Percentiles rank a stretch among this genome's conserved stretches.
phyloP scores from a whole-genome alignment of 805 yeast species.

The Torulaspora maleeae region DNA sequence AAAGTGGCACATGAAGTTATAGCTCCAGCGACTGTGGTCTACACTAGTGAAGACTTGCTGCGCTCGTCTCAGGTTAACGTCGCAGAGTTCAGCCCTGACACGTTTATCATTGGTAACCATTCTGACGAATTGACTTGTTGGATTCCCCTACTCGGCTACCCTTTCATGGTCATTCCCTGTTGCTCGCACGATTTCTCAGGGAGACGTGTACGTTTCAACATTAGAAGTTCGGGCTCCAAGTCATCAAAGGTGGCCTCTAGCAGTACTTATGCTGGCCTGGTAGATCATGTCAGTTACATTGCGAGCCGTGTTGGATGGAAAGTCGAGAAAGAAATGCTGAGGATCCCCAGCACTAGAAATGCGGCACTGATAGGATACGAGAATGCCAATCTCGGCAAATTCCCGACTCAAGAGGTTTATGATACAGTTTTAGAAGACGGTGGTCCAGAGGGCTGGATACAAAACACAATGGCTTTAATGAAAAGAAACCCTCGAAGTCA shows the following conservation, averaged over 20 bases:
- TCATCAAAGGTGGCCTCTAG: slow-evolving; percentile 20
- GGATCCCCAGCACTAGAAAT: slow-evolving; percentile 92
- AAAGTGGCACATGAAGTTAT: slow-evolving; percentile 39
- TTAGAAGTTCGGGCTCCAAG: slow-evolving; percentile 31
- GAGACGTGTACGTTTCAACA: slow-evolving; percentile 59
- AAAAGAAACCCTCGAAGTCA: slow-evolving; percentile 70
- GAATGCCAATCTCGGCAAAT: slow-evolving; percentile 30
- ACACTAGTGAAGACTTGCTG: slow-evolving; percentile 40
- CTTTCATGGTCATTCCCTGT: slow-evolving; percentile 91
- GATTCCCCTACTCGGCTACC: slow-evolving; percentile 84
- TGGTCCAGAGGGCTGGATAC: slow-evolving; percentile 89
- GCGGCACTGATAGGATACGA: slow-evolving; percentile 78
- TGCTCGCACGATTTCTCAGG: slow-evolving; percentile 89
- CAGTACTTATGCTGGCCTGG: slow-evolving; percentile 80
- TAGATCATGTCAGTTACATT: slow-evolving; percentile 74
- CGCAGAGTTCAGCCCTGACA: slow-evolving; percentile 61
- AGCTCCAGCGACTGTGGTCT: slow-evolving; percentile 43
- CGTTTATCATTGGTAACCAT: slow-evolving; percentile 89
- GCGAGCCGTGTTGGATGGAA: slow-evolving; percentile 75
- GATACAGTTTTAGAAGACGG: slow-evolving; percentile 72
- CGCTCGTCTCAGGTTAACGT: slow-evolving; percentile 53
- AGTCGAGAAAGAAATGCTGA: slow-evolving; percentile 75
- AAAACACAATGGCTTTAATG: slow-evolving; percentile 67
- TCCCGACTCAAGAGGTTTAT: slow-evolving; percentile 41
- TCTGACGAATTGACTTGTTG: slow-evolving; percentile 94